Evolutionary conservation across 495 filamentous ascomycete genomes (phyloP).

Genomic region (Rostrohypoxylon terebratum): DNA sequence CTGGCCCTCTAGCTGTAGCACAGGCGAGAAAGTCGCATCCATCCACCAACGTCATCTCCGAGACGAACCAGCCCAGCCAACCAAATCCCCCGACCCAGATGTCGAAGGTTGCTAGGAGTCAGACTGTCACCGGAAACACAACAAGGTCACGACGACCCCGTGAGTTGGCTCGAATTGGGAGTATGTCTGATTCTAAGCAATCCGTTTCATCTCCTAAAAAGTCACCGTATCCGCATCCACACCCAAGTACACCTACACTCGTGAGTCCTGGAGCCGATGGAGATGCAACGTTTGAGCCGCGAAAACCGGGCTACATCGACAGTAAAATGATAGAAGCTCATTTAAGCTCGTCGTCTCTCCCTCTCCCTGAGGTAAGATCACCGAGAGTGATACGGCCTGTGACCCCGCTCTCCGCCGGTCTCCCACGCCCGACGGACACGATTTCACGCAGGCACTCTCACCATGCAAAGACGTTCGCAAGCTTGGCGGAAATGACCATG

Average conservation of each 20-base stretch:
- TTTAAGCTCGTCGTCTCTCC: constrained; percentile 72
- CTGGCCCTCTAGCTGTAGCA: constrained; percentile 77
- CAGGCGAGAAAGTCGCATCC: constrained; percentile 76
- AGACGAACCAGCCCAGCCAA: constrained; percentile 60
- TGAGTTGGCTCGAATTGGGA: constrained; percentile 56
- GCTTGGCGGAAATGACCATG: constrained; percentile 64
- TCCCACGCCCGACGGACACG: constrained; percentile 63
- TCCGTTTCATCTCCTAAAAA: constrained; percentile 47
- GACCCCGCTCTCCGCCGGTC: constrained; percentile 63
- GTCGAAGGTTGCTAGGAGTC: constrained; percentile 67
- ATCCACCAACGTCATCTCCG: constrained; percentile 65
- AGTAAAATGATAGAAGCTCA: constrained; percentile 61
- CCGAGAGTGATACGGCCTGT: constrained; percentile 59
- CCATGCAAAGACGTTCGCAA: constrained; percentile 58
- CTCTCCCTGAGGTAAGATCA: constrained; percentile 69
- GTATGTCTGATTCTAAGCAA: constrained; percentile 53
- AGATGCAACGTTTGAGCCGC: constrained; percentile 39
- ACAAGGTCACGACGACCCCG: constrained; percentile 61
- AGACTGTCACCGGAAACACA: constrained; percentile 67
- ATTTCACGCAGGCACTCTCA: constrained; percentile 62
- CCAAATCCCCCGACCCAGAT: constrained; percentile 35
- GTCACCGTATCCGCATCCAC: constrained; percentile 37
- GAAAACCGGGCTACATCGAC: constrained; percentile 53
- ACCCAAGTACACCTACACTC: constrained; percentile 27
- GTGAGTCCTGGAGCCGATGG: constrained; percentile 33